Conservation (phyloP, 1,284 basidiomycete genomes). For the Trichosporon ovoides region DNA sequence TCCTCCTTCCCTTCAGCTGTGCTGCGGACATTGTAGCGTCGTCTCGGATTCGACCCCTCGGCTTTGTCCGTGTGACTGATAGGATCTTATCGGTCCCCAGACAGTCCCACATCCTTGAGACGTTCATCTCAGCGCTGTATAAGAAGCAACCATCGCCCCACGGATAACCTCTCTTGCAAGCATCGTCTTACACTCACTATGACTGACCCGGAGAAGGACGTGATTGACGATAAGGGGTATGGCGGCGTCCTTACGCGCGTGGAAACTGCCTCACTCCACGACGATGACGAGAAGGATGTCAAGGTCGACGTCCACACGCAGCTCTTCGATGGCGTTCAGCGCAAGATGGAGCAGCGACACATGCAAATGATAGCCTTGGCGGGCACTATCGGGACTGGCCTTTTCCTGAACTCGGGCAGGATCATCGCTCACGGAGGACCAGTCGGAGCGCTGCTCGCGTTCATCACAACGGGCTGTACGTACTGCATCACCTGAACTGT, state of each 20-base stretch:
- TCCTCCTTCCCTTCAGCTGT: too few species aligned
- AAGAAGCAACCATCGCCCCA: too few species aligned
- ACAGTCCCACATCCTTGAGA: too few species aligned
- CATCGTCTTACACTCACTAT: neutral
- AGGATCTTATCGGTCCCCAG: too few species aligned
- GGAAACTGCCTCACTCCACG: neutral
- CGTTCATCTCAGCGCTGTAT: too few species aligned
- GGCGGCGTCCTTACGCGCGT: neutral
- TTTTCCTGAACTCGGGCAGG: slow-evolving; percentile 73
- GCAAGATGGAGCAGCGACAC: slow-evolving; percentile 35
- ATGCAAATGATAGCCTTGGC: slow-evolving; percentile 37
- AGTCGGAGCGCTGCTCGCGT: slow-evolving; percentile 40
- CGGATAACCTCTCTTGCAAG: too few species aligned
- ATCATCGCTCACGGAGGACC: slow-evolving; percentile 51
- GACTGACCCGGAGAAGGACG: neutral
- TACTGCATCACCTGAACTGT: neutral
- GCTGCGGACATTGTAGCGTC: too few species aligned
- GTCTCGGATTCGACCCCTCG: too few species aligned
- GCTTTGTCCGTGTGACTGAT: too few species aligned
- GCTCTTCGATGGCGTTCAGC: slow-evolving; percentile 25
- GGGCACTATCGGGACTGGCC: slow-evolving; percentile 55
- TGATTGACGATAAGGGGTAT: neutral
- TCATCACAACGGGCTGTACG: slow-evolving; percentile 3
- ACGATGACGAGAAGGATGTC: slow-evolving; percentile 3
- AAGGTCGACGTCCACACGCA: slow-evolving; percentile 13